Conservation (phyloP, 2,329 filamentous ascomycete genomes). For the Talaromyces rugulosus region DNA sequence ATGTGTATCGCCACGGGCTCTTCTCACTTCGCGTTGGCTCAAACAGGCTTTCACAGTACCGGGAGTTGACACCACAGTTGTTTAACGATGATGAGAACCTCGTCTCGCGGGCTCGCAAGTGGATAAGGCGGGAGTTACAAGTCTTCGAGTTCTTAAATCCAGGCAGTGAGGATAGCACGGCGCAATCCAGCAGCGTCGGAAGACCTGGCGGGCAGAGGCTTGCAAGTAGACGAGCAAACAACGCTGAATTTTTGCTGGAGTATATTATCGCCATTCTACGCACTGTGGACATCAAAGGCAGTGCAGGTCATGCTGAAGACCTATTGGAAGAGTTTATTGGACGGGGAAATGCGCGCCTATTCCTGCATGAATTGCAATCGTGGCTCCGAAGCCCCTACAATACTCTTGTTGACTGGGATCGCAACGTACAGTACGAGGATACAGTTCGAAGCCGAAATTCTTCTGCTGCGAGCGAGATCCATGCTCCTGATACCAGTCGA, state of each 20-base stretch:
- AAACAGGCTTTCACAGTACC: conserved; percentile 72
- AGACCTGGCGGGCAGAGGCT: conserved; percentile 29
- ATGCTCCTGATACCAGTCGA: conserved; percentile 12
- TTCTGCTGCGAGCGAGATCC: background rate
- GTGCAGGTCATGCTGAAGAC: conserved; percentile 72
- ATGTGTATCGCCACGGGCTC: conserved; percentile 67
- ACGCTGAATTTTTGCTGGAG: conserved; percentile 79
- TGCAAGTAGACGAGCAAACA: conserved; percentile 53
- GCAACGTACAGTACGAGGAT: conserved; percentile 65
- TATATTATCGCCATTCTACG: conserved; percentile 82
- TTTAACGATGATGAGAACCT: conserved; percentile 64
- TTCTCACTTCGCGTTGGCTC: conserved; percentile 80
- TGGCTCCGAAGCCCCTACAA: conserved; percentile 79
- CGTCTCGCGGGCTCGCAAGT: conserved; percentile 71
- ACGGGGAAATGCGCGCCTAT: conserved; percentile 64
- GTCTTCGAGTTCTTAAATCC: conserved; percentile 72
- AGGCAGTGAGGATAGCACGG: conserved; percentile 18
- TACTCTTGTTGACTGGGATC: conserved; percentile 73
- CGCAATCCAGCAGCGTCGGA: conserved; percentile 8
- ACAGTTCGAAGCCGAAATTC: conserved; percentile 2
- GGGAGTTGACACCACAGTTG: conserved; percentile 63
- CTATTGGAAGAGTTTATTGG: conserved; percentile 76
- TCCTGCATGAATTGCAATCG: conserved; percentile 78
- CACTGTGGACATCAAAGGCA: conserved; percentile 75
- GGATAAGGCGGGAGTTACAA: conserved; percentile 76